These are phyloP conservation scores for Tylopilus sp. DNA, from an alignment of 1,284 basidiomycete genomes.

Conservation along the genomic window DNA sequence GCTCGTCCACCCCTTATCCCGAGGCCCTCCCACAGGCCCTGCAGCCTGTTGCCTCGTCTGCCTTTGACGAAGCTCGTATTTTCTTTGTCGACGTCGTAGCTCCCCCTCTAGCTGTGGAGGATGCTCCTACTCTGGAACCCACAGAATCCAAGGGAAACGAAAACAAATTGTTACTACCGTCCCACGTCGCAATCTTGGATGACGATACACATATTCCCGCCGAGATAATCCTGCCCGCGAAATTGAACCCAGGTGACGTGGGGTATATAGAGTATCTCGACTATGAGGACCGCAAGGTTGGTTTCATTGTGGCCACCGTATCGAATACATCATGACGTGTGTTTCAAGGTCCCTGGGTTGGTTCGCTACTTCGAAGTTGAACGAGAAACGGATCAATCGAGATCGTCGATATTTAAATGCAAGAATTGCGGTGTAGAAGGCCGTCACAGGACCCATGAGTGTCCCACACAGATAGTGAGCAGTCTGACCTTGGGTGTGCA, in stretches of 20 bases:
- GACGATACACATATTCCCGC: conserved; percentile 36
- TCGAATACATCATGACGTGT: conserved; percentile 5
- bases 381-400: conserved; percentile 36
- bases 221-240: conserved; percentile 42
- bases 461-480: conserved; percentile 66
- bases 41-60: background rate
- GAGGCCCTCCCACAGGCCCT: conserved; percentile 4
- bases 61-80: conserved; percentile 26
- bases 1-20: background rate
- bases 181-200: conserved; percentile 57
- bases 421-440: conserved; percentile 71
- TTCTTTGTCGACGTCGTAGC: conserved; percentile 57
- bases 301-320: conserved; percentile 12
- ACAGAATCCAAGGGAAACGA: conserved; percentile 13
- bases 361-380: conserved; percentile 61
- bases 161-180: conserved; percentile 49
- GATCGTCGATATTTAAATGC: conserved; percentile 52
- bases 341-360: conserved; percentile 39
- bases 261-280: conserved; percentile 73
- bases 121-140: conserved; percentile 3
- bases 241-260: conserved; percentile 45
- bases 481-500: background rate
- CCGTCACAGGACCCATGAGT: conserved; percentile 59
- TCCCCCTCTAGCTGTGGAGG: conserved; percentile 22
- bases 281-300: conserved; percentile 60